Percentiles rank a stretch among this genome's conserved stretches.
These are phyloP conservation scores for Plasmodium gonderi DNA, from an alignment of 169 alveolate genomes.

Conservation along the genomic window DNA sequence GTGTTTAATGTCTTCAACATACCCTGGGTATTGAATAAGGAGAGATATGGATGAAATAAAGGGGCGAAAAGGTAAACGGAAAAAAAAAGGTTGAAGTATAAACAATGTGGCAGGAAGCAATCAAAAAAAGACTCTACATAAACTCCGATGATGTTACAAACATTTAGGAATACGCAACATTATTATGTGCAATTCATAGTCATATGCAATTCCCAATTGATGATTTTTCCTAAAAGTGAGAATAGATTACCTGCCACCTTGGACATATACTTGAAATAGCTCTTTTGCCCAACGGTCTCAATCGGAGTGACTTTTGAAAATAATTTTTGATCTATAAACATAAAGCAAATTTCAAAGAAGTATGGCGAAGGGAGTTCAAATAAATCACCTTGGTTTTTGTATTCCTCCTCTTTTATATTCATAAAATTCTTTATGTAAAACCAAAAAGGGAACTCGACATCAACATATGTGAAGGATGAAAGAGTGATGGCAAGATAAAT, in stretches of 20 bases:
- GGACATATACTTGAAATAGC: slow-evolving; percentile 68
- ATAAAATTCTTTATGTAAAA: slow-evolving; percentile 67
- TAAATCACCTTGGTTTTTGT: slow-evolving; percentile 45
- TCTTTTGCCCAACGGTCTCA: slow-evolving; percentile 72
- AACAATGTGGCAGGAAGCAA: too few relatives aligned
- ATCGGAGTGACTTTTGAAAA: slow-evolving; percentile 74
- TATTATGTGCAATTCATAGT: neutral
- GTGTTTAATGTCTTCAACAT: slow-evolving; percentile 73
- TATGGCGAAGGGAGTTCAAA: slow-evolving; percentile 76
- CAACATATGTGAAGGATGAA: slow-evolving; percentile 68
- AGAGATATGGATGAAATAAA: neutral
- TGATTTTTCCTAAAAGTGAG: neutral
- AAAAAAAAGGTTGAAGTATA: too few relatives aligned
- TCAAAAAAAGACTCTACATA: too few relatives aligned
- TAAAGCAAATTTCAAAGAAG: slow-evolving; percentile 73
- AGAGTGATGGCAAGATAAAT: slow-evolving; percentile 58
- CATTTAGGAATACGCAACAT: too few relatives aligned
- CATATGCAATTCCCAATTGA: neutral
- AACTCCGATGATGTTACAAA: too few relatives aligned
- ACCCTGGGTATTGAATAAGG: slow-evolving; percentile 25
- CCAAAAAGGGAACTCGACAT: slow-evolving; percentile 76
- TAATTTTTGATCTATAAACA: slow-evolving; percentile 72
- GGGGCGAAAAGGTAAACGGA: neutral
- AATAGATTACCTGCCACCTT: slow-evolving; percentile 53
- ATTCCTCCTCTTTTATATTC: slow-evolving; percentile 71